Conservation (phyloP, 2,329 filamentous ascomycete species). For the Cadophora sp. region DNA sequence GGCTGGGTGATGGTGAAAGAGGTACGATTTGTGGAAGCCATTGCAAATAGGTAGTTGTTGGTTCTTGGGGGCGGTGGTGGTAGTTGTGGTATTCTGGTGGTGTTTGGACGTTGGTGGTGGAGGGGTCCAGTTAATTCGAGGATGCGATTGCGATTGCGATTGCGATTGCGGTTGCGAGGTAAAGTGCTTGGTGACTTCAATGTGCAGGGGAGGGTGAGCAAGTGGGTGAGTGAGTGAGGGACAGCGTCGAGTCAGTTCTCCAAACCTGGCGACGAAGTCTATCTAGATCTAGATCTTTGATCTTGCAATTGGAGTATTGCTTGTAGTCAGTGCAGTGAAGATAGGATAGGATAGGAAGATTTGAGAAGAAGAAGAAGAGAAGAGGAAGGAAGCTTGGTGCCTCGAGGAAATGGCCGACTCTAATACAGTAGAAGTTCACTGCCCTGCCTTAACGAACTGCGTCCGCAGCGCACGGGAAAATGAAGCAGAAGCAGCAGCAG, state of each 20-base stretch:
- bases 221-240: too few species aligned
- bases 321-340: not conserved
- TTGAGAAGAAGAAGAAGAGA: not conserved
- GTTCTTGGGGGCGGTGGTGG: slow-evolving; percentile 1
- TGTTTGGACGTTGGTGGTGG: not conserved
- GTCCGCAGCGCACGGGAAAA: not conserved
- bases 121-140: slow-evolving; percentile 9
- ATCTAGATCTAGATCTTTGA: not conserved
- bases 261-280: slow-evolving; percentile 21
- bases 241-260: slow-evolving; percentile 20
- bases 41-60: slow-evolving; percentile 20
- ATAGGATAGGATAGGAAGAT: not conserved
- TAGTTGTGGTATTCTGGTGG: slow-evolving; percentile 2
- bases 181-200: not conserved
- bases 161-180: slow-evolving; percentile 1
- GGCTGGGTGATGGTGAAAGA: slow-evolving; percentile 56
- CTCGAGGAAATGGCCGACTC: slow-evolving; percentile 22
- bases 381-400: slow-evolving; percentile 15
- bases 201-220: not conserved
- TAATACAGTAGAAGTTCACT: slow-evolving; percentile 1
- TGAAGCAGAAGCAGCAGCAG: not conserved
- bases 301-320: not conserved
- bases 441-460: not conserved
- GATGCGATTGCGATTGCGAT: slow-evolving; percentile 12
- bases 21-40: slow-evolving; percentile 30